Evolutionary conservation across 495 filamentous ascomycete species (phyloP), one percentile per base, ranked within the genome.

Genomic region (Pseudomonodictys pantanalensis): DNA sequence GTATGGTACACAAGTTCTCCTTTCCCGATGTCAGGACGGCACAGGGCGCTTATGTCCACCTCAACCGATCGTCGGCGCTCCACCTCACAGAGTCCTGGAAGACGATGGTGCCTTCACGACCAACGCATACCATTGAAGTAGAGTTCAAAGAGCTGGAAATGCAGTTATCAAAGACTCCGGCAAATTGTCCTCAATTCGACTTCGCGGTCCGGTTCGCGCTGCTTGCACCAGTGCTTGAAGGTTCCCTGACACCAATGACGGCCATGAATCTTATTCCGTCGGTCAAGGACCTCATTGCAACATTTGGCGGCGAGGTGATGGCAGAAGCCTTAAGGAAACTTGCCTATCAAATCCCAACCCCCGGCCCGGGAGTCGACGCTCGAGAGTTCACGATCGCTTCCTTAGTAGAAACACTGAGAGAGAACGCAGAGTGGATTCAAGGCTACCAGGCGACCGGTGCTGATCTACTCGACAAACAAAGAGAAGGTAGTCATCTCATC

Each of bases 201-300:
- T 57, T 32, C 28, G 25, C 26, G 5, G 20, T 44, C 17, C 41
- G 43, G 4, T 57, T 33, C 26, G 42, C 46, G 53, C 41, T 57
- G 1, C 25, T 33, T 17, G 41, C 53, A 12, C 42, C 48, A 6
- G 41, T 48, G 5, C 32, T 41, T 15, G 38, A 41, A 41, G 3
- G 4, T 5, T n/a, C 38, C 38, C 3, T 41, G 20, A 15, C 38
- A 15, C 38, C 38, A 3, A 41, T 12, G 20, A 41, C 20, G 38
- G 20, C 20, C 15, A 15, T 18, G 15, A 12, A 15, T n/a, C 12
- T 41, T 18, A 41, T 41, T 15, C 38, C 38, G 38, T 15, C 15
- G 5, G 20, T 41, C 3, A 41, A 15, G 4, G 38, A 41, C 5
- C 38, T 41, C 4, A n/a, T 3, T 18, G 3, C 5, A 15, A 3